Conservation (phyloP, 345 rosid species). For the Mallotus nudiflorus region DNA sequence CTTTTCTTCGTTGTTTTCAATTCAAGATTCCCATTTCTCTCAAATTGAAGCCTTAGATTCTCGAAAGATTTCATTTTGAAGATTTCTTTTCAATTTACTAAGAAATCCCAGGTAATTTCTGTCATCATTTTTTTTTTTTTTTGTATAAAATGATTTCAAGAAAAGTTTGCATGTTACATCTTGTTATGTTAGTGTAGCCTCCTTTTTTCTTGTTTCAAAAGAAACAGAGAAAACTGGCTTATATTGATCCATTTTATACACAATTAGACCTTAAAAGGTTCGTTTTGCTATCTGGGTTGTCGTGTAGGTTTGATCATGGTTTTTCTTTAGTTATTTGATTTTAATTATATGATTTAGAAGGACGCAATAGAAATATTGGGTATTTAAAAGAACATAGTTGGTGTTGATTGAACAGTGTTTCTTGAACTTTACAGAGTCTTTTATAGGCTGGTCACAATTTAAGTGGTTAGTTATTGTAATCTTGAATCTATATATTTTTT, state of each 20-base stretch:
- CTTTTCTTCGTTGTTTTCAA: slow-evolving; percentile 4
- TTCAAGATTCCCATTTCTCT: background rate
- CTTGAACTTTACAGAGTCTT: background rate
- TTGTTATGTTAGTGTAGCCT: too few species aligned
- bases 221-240: background rate
- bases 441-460: too few species aligned
- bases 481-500: too few species aligned
- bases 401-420: too few species aligned
- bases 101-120: slow-evolving; percentile 4
- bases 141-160: too few species aligned
- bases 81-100: background rate
- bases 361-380: background rate
- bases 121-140: too few species aligned
- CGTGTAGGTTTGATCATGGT: background rate
- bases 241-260: background rate
- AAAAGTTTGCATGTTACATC: too few species aligned
- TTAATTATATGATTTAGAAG: background rate
- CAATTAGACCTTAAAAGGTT: background rate
- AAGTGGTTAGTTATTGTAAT: too few species aligned
- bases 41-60: background rate
- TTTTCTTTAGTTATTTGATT: background rate
- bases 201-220: background rate
- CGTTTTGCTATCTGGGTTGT: background rate
- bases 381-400: background rate
- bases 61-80: background rate